Evolutionary conservation across 331 rosid genomes (phyloP), one percentile per base, ranked within the genome.

Genomic region (Malus hybrid): DNA sequence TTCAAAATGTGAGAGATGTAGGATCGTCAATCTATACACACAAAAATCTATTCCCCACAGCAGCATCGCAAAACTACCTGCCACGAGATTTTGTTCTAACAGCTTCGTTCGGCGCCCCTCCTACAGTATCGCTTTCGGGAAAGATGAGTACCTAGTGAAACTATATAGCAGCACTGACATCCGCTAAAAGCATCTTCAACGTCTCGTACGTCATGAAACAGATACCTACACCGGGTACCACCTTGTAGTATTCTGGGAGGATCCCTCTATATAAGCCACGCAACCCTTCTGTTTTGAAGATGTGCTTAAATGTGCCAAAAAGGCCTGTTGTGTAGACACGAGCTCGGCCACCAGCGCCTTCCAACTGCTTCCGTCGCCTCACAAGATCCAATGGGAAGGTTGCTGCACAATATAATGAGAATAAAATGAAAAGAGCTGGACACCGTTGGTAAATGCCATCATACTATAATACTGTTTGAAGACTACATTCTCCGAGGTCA

Each of bases 301-400:
- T 92, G 78, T 95, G 97, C 76, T 82, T 85, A 69, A 95, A 92
- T 5, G 78, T 80, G 55, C 97, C 99, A 6, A 79, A 77, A 71
- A 95, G 82, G 28, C 97, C 96, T 57, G 92, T 92, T 0, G 79
- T 82, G 82, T 94, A 94, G 60, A 95, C 97, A 8, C 76, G 96
- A 46, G 99, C 93, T 63, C 97, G 93, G 36, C 99, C 97, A 31
- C 97, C 97, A 0, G 88, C 99, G 39, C 99, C 99, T 79, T 95
- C 99, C 89, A 95, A 80, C 78, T 95, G 99, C 84, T 90, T 95
- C 70, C 99, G 84, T 55, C 99, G 90, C 70, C 99, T 89, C 81
- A 95, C 97, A 67, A 95, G 97, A 84, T 95, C 99, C 90, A 95
- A 78, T 13, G 99, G 99, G 80, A 92, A 95, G 31, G 99, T 95